These are phyloP conservation scores for Flaveria sonorensis DNA, from an alignment of 129 eudicot species.

Conservation along the genomic window DNA sequence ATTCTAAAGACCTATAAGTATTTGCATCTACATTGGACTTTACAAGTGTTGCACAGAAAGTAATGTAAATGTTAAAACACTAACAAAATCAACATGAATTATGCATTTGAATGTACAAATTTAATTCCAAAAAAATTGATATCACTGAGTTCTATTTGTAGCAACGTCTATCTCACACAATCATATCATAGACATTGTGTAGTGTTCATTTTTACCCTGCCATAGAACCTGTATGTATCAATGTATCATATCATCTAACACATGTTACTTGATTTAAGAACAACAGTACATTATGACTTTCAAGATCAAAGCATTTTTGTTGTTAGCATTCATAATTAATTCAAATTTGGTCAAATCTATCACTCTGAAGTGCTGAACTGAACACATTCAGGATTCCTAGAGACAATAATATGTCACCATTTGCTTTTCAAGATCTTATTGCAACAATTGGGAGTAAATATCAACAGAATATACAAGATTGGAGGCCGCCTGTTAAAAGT, in stretches of 20 bases:
- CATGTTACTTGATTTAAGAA: neutral
- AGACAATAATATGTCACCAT: constrained; percentile 24
- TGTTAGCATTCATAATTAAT: neutral
- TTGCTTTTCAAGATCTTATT: constrained; percentile 37
- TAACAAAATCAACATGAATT: neutral
- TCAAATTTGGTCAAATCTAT: neutral
- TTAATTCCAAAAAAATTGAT: neutral
- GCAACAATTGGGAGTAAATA: constrained; percentile 34
- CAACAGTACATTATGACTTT: neutral
- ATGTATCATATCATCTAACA: neutral
- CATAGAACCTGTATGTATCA: neutral
- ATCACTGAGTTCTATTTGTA: too few relatives aligned
- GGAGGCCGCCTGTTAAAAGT: constrained; percentile 30
- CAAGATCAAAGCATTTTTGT: neutral
- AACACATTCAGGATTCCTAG: constrained; percentile 27
- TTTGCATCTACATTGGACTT: neutral
- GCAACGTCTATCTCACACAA: too few relatives aligned
- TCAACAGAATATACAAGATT: constrained; percentile 33
- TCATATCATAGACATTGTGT: neutral
- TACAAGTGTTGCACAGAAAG: neutral
- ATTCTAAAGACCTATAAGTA: neutral
- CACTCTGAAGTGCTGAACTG: neutral
- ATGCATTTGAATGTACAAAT: constrained; percentile 5
- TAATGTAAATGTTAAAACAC: neutral
- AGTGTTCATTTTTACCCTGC: neutral